These are phyloP conservation scores for Fusarium tupiense DNA, from an alignment of 2,329 filamentous ascomycete species.

Conservation along the genomic window DNA sequence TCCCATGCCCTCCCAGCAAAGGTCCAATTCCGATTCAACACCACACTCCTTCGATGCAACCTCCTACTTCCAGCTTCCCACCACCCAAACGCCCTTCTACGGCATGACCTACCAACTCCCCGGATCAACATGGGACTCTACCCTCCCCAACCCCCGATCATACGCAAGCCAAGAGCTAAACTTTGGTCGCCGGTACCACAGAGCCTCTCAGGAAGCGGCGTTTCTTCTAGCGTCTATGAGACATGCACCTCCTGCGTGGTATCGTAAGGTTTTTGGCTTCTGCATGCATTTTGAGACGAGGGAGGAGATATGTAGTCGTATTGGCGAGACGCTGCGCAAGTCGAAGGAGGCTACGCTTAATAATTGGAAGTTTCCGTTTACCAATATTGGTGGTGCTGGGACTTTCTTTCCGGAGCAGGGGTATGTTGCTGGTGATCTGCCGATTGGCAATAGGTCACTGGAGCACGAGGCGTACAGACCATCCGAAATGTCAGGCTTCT, in stretches of 20 bases:
- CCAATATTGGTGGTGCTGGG: not conserved
- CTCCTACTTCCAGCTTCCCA: not conserved
- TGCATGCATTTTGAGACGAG: conserved; percentile 7
- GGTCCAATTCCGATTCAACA: not conserved
- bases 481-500: conserved; percentile 5
- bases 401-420: not conserved
- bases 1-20: not conserved
- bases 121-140: not conserved
- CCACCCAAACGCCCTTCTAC: not conserved
- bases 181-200: not conserved
- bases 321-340: not conserved
- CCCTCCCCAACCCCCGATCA: not conserved
- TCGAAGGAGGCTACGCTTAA: not conserved
- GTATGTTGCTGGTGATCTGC: accelerated
- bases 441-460: not conserved
- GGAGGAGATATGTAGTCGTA: not conserved
- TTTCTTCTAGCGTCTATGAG: conserved; percentile 3
- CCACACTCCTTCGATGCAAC: not conserved
- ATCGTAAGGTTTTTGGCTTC: conserved; percentile 1
- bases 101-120: not conserved
- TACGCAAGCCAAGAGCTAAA: conserved; percentile 3
- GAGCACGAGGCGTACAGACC: not conserved
- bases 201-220: not conserved
- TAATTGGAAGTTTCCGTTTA: conserved; percentile 9
- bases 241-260: not conserved